Evolutionary conservation across 768 basidiomycete genomes (phyloP).

Genomic region (Tricholoma hemisulphureum): DNA sequence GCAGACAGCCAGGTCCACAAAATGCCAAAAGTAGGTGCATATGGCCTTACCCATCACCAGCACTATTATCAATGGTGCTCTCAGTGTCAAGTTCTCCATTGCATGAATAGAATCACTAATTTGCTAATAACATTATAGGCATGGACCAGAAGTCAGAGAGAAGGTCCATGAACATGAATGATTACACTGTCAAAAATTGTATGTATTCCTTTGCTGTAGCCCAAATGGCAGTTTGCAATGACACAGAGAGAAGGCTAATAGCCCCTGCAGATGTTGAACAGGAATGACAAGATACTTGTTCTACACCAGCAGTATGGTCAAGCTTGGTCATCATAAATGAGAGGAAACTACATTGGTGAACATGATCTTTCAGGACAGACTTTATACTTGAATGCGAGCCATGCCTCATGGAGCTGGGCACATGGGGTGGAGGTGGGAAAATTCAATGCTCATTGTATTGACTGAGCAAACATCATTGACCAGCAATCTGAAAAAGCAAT

Average conservation of each 20-base stretch:
- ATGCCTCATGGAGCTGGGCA: neutral
- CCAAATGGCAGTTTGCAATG: neutral
- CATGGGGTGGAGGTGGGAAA: neutral
- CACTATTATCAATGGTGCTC: constrained; percentile 2
- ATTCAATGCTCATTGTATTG: neutral
- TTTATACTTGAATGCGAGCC: neutral
- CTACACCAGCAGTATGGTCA: neutral
- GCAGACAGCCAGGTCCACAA: neutral
- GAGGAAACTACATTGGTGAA: neutral
- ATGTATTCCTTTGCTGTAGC: neutral
- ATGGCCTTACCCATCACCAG: constrained; percentile 1
- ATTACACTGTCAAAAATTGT: neutral
- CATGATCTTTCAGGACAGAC: neutral
- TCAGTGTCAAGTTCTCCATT: neutral
- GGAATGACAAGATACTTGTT: neutral
- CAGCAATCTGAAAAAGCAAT: too few species aligned
- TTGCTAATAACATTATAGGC: neutral
- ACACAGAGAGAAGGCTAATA: neutral
- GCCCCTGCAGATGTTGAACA: neutral
- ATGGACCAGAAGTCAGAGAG: neutral
- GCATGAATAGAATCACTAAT: neutral
- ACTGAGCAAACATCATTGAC: too few species aligned
- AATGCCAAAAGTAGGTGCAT: neutral
- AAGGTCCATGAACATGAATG: constrained; percentile 1
- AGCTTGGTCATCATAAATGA: neutral